phyloP scores from a whole-genome alignment of 805 yeast genomes.

The Helenozyma rhizophorensis region DNA sequence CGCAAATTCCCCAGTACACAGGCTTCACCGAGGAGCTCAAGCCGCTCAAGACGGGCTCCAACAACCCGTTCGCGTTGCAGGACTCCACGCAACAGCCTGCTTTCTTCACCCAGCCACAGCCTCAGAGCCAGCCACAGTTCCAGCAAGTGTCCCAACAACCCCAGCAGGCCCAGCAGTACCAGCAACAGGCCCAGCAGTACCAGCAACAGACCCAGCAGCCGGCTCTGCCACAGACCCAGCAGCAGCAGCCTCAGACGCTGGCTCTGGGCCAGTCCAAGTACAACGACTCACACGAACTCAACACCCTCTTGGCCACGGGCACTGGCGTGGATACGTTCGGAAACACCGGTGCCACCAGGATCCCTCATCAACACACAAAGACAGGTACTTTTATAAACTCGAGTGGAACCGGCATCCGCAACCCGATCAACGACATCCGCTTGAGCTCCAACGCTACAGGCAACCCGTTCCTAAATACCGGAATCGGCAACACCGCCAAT shows the following conservation, averaged over 20 bases:
- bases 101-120: constrained; percentile 9
- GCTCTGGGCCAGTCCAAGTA: constrained; percentile 27
- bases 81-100: constrained; percentile 16
- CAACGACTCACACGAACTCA: constrained; percentile 58
- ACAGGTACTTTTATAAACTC: constrained; percentile 80
- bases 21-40: constrained; percentile 27
- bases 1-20: constrained; percentile 21
- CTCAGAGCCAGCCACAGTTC: constrained; percentile 3
- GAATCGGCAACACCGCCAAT: constrained; percentile 38
- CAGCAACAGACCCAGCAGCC: constrained; percentile 29
- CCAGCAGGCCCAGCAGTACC: no score
- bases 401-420: constrained; percentile 77
- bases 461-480: constrained; percentile 63
- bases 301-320: constrained; percentile 74
- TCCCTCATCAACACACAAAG: constrained; percentile 90
- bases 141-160: no score
- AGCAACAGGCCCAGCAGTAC: constrained; percentile 1
- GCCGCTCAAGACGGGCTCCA: constrained; percentile 67
- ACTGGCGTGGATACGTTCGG: constrained; percentile 94
- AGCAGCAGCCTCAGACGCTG: constrained; percentile 13
- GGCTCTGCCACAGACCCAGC: constrained; percentile 28
- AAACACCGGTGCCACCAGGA: constrained; percentile 74
- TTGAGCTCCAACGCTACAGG: constrained; percentile 39
- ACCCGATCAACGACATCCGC: constrained; percentile 30
- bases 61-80: constrained; percentile 69